Percentiles rank a stretch among this genome's conserved stretches.
Evolutionary conservation across 306 rosid species (phyloP).

Genomic region (Vicia villosa): DNA sequence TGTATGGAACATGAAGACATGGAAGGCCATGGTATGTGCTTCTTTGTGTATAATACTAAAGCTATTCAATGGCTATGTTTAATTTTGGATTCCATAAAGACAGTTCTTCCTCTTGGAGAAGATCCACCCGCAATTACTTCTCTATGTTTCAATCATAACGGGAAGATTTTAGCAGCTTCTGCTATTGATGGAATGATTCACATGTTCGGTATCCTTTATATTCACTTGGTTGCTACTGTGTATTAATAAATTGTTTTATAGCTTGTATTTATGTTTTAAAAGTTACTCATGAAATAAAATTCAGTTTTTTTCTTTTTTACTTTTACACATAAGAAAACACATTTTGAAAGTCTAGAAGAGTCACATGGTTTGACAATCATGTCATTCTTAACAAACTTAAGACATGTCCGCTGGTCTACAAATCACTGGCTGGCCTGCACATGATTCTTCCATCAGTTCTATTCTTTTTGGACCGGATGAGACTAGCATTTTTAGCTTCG

Average conservation of each 20-base stretch:
- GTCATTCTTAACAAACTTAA: conserved; percentile 62
- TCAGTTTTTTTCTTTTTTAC: not conserved
- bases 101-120: conserved; percentile 98
- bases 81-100: conserved; percentile 71
- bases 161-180: conserved; percentile 92
- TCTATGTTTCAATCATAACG: conserved; percentile 93
- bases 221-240: conserved; percentile 20
- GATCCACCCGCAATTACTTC: conserved; percentile 98
- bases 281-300: conserved; percentile 24
- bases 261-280: conserved; percentile 8
- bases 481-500: conserved; percentile 94
- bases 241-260: not conserved
- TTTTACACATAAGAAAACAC: not conserved
- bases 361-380: conserved; percentile 9
- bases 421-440: conserved; percentile 99
- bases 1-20: conserved; percentile 96
- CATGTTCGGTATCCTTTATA: conserved; percentile 96
- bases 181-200: conserved; percentile 98
- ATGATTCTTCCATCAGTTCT: conserved; percentile 91
- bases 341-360: conserved; percentile 10
- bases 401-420: conserved; percentile 97
- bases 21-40: conserved; percentile 90
- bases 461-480: conserved; percentile 96
- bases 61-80: conserved; percentile 43
- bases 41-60: conserved; percentile 37